Percentiles rank a stretch among this genome's conserved stretches.
Conservation (phyloP, 176 grass and related monocot species). For the Musa beccarii region DNA sequence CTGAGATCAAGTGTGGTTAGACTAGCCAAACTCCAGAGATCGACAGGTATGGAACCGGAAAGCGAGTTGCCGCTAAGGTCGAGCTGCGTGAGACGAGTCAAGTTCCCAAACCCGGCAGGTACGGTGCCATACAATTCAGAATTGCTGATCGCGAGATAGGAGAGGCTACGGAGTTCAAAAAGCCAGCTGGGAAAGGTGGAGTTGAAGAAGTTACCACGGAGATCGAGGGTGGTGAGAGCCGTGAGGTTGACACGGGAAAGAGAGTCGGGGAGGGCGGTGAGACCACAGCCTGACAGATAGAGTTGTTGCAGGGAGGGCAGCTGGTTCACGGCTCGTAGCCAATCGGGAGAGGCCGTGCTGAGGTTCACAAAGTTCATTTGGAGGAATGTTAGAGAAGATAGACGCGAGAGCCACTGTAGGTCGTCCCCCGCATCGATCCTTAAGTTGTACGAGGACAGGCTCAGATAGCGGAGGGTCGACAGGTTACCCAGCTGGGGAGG, state of each 20-base stretch:
- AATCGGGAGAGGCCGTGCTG: conserved; percentile 1
- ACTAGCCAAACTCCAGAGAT: not conserved
- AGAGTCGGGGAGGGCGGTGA: conserved; percentile 16
- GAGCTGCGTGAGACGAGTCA: not conserved
- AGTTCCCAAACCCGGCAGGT: conserved; percentile 10
- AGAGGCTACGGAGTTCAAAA: conserved; percentile 22
- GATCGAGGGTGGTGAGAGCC: conserved; percentile 17
- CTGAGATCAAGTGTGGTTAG: not conserved
- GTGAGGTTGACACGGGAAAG: conserved; percentile 23
- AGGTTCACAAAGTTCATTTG: conserved; percentile 27
- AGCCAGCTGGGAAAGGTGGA: conserved; percentile 30
- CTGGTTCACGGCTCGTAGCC: conserved; percentile 31
- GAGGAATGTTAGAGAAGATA: conserved; percentile 22
- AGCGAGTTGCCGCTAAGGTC: not conserved
- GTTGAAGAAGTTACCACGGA: conserved; percentile 16
- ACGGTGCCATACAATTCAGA: conserved; percentile 24
- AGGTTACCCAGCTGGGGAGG: conserved; percentile 23
- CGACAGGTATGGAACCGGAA: not conserved
- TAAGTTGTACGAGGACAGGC: not conserved
- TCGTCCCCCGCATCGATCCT: not conserved
- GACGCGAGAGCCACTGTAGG: conserved; percentile 15
- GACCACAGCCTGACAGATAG: conserved; percentile 20
- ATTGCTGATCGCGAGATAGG: conserved; percentile 21
- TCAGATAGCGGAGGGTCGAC: conserved; percentile 20
- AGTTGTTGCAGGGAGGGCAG: conserved; percentile 25